Percentiles rank a stretch among this genome's conserved stretches.
These are phyloP conservation scores for Pyracantha coccinea DNA, from an alignment of 331 rosid genomes.

Conservation along the genomic window DNA sequence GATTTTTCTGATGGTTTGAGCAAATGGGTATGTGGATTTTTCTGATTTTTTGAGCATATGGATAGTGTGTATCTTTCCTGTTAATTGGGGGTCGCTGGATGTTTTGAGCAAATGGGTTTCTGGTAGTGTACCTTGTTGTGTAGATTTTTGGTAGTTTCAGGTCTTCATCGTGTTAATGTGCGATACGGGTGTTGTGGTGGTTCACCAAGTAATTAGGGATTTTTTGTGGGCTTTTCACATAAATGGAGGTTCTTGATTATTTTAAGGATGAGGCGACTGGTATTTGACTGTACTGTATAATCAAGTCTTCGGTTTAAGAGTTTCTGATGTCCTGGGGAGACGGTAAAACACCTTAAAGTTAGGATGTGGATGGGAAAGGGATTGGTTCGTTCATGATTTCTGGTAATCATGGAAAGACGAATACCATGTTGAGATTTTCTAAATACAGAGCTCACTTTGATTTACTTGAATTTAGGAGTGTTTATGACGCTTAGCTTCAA, in stretches of 20 bases:
- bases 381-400: not conserved
- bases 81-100: not conserved
- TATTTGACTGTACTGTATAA: not conserved
- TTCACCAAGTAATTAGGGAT: too few species aligned
- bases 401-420: not conserved
- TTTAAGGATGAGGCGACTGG: not conserved
- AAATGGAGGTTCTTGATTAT: not conserved
- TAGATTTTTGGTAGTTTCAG: not conserved
- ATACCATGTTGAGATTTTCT: not conserved
- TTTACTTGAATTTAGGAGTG: not conserved
- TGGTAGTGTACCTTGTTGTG: not conserved
- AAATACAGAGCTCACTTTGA: not conserved
- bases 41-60: constrained; percentile 7
- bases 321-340: too few species aligned
- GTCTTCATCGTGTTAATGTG: not conserved
- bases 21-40: not conserved
- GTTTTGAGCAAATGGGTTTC: not conserved
- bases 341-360: not conserved
- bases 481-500: too few species aligned
- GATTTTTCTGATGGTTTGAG: not conserved
- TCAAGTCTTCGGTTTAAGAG: not conserved
- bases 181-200: not conserved
- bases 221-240: not conserved
- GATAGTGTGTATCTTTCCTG: not conserved
- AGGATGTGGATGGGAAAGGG: not conserved